Percentiles rank a stretch among this genome's conserved stretches.
phyloP scores from a whole-genome alignment of 495 filamentous ascomycete genomes.

The Polyplosphaeria fusca region DNA sequence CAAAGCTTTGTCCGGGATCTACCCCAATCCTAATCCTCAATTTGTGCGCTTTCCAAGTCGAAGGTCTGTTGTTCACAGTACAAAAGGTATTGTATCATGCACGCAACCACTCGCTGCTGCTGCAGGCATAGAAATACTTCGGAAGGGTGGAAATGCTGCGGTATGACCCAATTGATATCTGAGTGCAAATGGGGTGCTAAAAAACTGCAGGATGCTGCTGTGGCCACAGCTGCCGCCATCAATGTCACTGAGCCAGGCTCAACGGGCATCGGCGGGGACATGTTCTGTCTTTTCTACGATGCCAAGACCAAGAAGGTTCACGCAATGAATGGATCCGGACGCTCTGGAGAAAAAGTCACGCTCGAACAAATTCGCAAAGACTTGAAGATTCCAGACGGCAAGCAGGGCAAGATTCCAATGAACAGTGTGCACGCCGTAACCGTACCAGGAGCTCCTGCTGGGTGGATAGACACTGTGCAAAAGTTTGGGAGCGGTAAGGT shows the following conservation, averaged over 20 bases:
- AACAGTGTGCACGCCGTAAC: conserved; percentile 75
- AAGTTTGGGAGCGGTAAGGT: conserved; percentile 88
- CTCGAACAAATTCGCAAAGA: conserved; percentile 66
- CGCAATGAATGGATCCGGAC: conserved; percentile 87
- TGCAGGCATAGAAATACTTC: conserved; percentile 79
- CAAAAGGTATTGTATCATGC: conserved; percentile 86
- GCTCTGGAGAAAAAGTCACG: conserved; percentile 66
- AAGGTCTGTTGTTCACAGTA: conserved; percentile 88
- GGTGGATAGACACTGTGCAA: conserved; percentile 91
- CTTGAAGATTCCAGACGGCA: conserved; percentile 62
- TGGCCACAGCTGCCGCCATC: conserved; percentile 82
- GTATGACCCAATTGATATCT: conserved; percentile 36
- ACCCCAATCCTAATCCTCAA: conserved; percentile 58
- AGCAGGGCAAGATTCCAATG: conserved; percentile 66
- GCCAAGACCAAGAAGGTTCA: conserved; percentile 75
- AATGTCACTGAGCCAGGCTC: conserved; percentile 92
- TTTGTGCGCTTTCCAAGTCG: conserved; percentile 75
- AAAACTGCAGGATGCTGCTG: conserved; percentile 76
- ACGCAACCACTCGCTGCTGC: conserved; percentile 88
- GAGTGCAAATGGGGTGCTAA: background rate
- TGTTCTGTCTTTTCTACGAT: conserved; percentile 95
- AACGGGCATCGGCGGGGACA: conserved; percentile 96
- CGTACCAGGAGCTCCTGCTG: conserved; percentile 85
- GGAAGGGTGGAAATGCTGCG: conserved; percentile 87
- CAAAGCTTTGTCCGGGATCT: conserved; percentile 47